Evolutionary conservation across 441 rosid genomes (phyloP).

Genomic region (Capsella rubella): DNA sequence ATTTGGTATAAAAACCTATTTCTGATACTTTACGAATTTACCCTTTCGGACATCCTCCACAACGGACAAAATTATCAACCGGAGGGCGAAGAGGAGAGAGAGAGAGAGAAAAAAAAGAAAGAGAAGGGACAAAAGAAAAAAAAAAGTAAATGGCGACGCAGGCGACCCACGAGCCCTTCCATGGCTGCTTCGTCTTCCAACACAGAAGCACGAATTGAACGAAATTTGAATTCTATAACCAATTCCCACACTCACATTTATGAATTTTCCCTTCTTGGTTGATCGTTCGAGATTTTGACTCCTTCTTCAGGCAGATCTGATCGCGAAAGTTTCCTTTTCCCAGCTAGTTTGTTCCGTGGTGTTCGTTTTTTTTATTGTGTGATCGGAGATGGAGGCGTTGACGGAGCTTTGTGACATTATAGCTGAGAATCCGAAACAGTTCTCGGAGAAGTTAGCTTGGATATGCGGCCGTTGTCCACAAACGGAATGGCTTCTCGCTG

Average conservation of each 20-base stretch:
- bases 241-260: constrained; percentile 18
- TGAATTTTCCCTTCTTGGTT: constrained; percentile 15
- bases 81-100: background rate
- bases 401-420: constrained; percentile 85
- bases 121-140: background rate
- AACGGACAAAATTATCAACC: background rate
- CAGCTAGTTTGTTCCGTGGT: background rate
- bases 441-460: constrained; percentile 82
- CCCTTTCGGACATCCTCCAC: constrained; percentile 6
- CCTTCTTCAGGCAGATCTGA: constrained; percentile 43
- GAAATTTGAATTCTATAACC: background rate
- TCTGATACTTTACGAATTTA: background rate
- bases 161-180: constrained; percentile 32
- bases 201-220: constrained; percentile 14
- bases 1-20: background rate
- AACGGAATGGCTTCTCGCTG: constrained; percentile 60
- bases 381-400: constrained; percentile 75
- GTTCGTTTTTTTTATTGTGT: background rate
- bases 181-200: constrained; percentile 33
- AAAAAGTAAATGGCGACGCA: constrained; percentile 20
- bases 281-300: constrained; percentile 37
- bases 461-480: constrained; percentile 93
- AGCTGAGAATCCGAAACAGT: constrained; percentile 72
- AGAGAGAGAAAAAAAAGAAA: background rate
- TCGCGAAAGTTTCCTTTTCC: constrained; percentile 20